A percentile compares a stretch with the other conserved stretches of the same genome.
Evolutionary conservation across 2,329 filamentous ascomycete genomes (phyloP).

Genomic region (Phialophora expanda): DNA sequence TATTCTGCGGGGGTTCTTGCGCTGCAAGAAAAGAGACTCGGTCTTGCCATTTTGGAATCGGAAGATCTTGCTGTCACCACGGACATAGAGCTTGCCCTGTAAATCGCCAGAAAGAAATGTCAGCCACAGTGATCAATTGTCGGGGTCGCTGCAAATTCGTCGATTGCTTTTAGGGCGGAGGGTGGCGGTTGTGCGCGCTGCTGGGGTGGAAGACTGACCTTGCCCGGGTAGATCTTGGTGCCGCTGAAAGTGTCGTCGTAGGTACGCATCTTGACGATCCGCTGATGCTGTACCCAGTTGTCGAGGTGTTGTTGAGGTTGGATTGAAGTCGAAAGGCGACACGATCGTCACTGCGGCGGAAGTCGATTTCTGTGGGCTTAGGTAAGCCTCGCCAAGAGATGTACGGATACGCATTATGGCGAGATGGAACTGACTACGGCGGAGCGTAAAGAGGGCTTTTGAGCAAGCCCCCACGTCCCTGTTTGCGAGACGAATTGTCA

Average conservation of each 20-base stretch:
- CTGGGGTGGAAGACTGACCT: conserved; percentile 61
- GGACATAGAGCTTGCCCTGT: conserved; percentile 98
- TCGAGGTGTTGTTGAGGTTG: conserved; percentile 18
- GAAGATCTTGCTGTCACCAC: conserved; percentile 99
- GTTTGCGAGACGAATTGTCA: neutral
- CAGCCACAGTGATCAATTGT: neutral
- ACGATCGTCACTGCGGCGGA: conserved; percentile 14
- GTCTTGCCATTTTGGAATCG: conserved; percentile 99
- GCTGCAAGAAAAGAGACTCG: conserved; percentile 99
- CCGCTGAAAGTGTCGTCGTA: conserved; percentile 81
- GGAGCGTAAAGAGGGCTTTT: neutral
- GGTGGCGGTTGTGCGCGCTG: neutral
- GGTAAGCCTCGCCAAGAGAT: conserved; percentile 10
- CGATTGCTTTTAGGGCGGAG: neutral
- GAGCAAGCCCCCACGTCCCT: neutral
- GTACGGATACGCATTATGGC: neutral
- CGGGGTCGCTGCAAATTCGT: neutral
- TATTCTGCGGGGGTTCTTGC: conserved; percentile 99
- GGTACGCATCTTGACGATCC: conserved; percentile 68
- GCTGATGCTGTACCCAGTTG: conserved; percentile 36
- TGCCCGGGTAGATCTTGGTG: conserved; percentile 79
- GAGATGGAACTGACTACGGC: neutral
- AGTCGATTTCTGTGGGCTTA: conserved; percentile 19
- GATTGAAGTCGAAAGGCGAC: conserved; percentile 14
- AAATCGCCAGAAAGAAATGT: neutral